Percentiles rank a stretch among this genome's conserved stretches.
These are phyloP conservation scores for Chlorencoelia australis DNA, from an alignment of 2,329 filamentous ascomycete species.

Conservation along the genomic window DNA sequence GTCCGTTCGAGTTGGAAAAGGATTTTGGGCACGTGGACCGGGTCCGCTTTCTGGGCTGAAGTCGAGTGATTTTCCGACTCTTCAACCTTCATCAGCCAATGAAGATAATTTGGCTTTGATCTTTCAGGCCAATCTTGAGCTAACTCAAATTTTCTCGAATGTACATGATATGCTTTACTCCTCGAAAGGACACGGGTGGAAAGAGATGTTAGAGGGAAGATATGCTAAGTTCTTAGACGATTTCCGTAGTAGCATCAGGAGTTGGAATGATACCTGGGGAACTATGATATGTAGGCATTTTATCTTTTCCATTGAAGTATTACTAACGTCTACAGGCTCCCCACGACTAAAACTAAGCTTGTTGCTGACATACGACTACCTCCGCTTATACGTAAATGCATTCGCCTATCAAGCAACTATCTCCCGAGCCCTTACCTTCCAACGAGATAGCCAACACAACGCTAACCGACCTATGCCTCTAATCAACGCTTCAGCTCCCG, in stretches of 20 bases:
- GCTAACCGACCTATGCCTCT: slow-evolving; percentile 24
- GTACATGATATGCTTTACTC: slow-evolving; percentile 67
- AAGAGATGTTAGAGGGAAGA: slow-evolving; percentile 59
- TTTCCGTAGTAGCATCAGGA: slow-evolving; percentile 56
- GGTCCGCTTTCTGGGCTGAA: slow-evolving; percentile 50
- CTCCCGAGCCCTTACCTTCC: slow-evolving; percentile 33
- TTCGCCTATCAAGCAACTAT: slow-evolving; percentile 67
- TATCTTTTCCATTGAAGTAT: background rate
- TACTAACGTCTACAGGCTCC: slow-evolving; percentile 37
- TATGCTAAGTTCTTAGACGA: slow-evolving; percentile 71
- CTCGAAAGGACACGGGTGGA: slow-evolving; percentile 57
- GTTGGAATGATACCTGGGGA: slow-evolving; percentile 63
- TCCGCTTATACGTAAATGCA: slow-evolving; percentile 64
- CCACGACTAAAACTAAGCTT: slow-evolving; percentile 56
- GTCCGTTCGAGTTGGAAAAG: slow-evolving; percentile 60
- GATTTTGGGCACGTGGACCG: slow-evolving; percentile 64
- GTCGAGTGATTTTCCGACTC: slow-evolving; percentile 37
- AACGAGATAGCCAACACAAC: slow-evolving; percentile 30
- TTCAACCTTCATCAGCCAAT: slow-evolving; percentile 46
- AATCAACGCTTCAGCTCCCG: slow-evolving; percentile 43
- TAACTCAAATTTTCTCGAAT: slow-evolving; percentile 64
- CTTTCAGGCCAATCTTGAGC: slow-evolving; percentile 60
- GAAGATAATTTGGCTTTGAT: slow-evolving; percentile 59
- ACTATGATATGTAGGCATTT: slow-evolving; percentile 45
- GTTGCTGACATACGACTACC: slow-evolving; percentile 61